Base-by-base conservation (phyloP, 306 rosid genomes). In the Hippophae gyantsensis region DNA sequence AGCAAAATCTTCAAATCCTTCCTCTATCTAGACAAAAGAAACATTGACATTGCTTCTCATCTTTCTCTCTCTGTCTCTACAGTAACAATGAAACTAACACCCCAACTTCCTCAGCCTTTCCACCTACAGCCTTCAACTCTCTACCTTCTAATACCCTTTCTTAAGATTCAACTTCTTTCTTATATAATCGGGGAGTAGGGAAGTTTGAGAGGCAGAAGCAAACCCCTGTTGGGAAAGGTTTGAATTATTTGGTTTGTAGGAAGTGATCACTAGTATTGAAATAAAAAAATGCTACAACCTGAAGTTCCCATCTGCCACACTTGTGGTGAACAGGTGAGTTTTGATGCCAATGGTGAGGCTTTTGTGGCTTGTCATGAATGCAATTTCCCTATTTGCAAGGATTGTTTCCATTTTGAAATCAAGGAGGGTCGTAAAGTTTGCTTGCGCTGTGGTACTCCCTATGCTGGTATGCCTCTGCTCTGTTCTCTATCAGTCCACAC, bases 351-450 rank as follows among this genome's bases (percentile, higher is more conserved):
- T 74, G 95, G 88, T 5, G 88, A 92, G 56, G 72, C 75, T 54
- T 88, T 92, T 62, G 85, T 88, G 74, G 95, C 86, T 43, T 92
- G 99, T 66, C 95, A 85, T 52, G 88, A 75, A 18, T 92, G 99
- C 58, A 77, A 71, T 62, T 85, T 79, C 67, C 94, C 93, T 10
- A 72, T 92, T 64, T 92, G 99, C 71, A 92, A 77, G 72, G 70
- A 92, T 66, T 92, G 99, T 43, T 71, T 88, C 59, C 77, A 79
- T 58, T 73, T 59, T 50, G 99, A 85, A 73, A 50, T 76, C 75
- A 85, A 69, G 49, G 99, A 86, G 74, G 99, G 93, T 6, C 86
- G 89, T 8, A 85, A 77, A 42, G 75, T 60, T 42, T 92, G 99
- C 81, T 65, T 83, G 78, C 84, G 85, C 50, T 92, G 99, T 63